A percentile compares a stretch with the other conserved stretches of the same genome.
phyloP scores from a whole-genome alignment of 2,329 filamentous ascomycete species.

The Colletotrichum sp. region DNA sequence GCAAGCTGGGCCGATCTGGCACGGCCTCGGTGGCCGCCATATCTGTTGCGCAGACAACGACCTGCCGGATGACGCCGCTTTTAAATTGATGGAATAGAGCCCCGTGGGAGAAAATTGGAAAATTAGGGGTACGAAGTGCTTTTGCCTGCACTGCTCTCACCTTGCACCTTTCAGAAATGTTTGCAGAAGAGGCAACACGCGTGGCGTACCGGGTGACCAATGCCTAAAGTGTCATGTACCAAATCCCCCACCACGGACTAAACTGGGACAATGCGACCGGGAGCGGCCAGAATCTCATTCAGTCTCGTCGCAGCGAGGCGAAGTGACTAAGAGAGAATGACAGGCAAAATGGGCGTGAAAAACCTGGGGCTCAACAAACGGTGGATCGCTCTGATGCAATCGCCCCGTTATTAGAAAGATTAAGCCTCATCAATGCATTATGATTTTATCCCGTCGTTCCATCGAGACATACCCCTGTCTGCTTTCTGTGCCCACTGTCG shows the following conservation, averaged over 20 bases:
- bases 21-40: slow-evolving; percentile 11
- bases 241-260: not conserved
- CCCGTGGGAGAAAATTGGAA: not conserved
- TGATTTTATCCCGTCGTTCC: not conserved
- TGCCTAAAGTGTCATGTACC: not conserved
- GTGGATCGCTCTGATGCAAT: slow-evolving; percentile 4
- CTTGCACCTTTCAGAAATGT: not conserved
- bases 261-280: not conserved
- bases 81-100: not conserved
- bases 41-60: not conserved
- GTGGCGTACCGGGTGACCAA: not conserved
- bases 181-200: not conserved
- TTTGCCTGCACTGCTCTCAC: not conserved
- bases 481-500: not conserved
- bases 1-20: slow-evolving; percentile 57
- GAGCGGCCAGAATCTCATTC: not conserved
- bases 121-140: not conserved
- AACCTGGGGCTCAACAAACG: slow-evolving; percentile 15
- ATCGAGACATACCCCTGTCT: not conserved
- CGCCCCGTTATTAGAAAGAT: slow-evolving; percentile 1
- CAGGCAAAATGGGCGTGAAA: not conserved
- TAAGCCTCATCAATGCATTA: not conserved
- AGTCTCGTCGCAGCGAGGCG: not conserved
- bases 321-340: not conserved
- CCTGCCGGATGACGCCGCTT: not conserved